Evolutionary conservation across 768 basidiomycete genomes (phyloP).

Genomic region (Nidularia sp.): DNA sequence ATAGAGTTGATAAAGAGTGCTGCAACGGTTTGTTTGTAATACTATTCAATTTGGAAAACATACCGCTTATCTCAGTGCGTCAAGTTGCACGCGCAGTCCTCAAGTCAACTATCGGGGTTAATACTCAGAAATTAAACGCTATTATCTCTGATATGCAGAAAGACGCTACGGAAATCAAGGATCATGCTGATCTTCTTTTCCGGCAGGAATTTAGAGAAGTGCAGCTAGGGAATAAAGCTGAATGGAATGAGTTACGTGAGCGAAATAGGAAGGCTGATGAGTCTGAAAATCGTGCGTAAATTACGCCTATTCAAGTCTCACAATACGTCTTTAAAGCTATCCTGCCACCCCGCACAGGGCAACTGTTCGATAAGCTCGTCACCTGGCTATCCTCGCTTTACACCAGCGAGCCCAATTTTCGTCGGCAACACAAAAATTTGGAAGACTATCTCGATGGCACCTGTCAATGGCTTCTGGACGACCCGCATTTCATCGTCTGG

Average conservation of each 20-base stretch:
- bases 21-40: background rate
- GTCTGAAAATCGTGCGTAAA: background rate
- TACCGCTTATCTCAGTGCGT: background rate
- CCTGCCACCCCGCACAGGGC: background rate
- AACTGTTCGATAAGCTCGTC: background rate
- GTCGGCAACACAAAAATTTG: background rate
- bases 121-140: background rate
- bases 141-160: background rate
- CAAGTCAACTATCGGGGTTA: background rate
- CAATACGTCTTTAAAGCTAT: background rate
- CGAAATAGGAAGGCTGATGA: background rate
- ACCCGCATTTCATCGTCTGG: conserved; percentile 3
- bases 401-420: background rate
- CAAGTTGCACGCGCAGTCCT: background rate
- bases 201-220: background rate
- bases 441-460: background rate
- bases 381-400: background rate
- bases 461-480: background rate
- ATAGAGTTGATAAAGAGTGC: background rate
- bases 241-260: background rate
- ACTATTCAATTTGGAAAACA: background rate
- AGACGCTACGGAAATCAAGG: background rate
- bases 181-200: background rate
- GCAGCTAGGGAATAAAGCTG: background rate
- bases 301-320: background rate